Evolutionary conservation across 495 filamentous ascomycete species (phyloP), one percentile per base, ranked within the genome.

Genomic region (Aspergillus carlsbadensis): DNA sequence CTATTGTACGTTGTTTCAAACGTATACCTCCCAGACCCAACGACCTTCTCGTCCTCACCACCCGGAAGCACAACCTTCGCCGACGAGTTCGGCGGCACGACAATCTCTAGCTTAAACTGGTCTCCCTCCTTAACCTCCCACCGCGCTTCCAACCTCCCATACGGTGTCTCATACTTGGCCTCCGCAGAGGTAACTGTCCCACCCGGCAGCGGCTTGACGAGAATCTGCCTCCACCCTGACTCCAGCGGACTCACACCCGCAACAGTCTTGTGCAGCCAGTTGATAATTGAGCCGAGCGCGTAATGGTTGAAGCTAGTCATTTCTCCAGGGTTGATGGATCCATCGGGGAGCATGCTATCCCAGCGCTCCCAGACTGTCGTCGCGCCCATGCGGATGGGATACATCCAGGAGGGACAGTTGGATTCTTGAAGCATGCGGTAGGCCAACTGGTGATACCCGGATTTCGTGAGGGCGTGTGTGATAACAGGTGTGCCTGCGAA

Each of bases 231-330:
- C 70, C 70, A 72, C 0, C 70, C 70, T 14, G 65, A 57, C 17
- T 61, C 56, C 1, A 65, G 17, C 2, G 63, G 51, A 22, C 56
- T 52, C 20, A 72, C 18, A 2, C 69, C 69, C 3, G 50, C 69
- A 10, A 72, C 62, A 3, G 54, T 64, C 39, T 60, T 43, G 48
- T 72, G 69, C 7, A 72, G 60, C 67, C 67, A 72, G 33, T 66
- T 62, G 33, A 58, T 48, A 8, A 80, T 70, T 1, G 72, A 68
- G 2, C 78, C 78, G 6, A 81, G 59, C 0, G 78, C 76, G 53
- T 81, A 80, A 52, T 80, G 77, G 46, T 81, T 84, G 57, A 84
- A 84, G 14, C 75, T 78, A 4, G 76, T 81, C 82, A 84, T 84
- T 22, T 70, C 48, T 0, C 78, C 80, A 0, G 77, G 72, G 54